Percentiles rank a stretch among this genome's conserved stretches.
Conservation (phyloP, 768 basidiomycete species). For the Boletus barrowsii region DNA sequence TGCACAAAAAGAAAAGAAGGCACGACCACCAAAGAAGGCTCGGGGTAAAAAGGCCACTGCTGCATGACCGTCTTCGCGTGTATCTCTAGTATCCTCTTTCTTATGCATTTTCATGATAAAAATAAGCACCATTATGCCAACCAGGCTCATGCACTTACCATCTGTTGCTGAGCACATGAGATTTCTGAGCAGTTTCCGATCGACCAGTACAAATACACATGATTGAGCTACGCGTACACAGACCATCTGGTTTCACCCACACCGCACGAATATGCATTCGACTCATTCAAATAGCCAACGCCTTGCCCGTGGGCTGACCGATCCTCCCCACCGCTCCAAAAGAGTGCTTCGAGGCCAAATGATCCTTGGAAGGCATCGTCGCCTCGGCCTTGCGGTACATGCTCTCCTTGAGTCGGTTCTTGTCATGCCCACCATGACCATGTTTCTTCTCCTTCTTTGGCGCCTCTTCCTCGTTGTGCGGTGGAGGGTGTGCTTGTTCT, state of each 20-base stretch:
- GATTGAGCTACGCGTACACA: constrained; percentile 8
- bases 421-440: constrained; percentile 36
- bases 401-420: constrained; percentile 45
- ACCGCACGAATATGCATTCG: not conserved
- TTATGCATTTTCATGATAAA: constrained; percentile 23
- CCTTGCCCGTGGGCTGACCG: constrained; percentile 54
- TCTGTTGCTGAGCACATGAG: not conserved
- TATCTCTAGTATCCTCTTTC: constrained; percentile 23
- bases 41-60: constrained; percentile 60
- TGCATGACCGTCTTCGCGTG: constrained; percentile 21
- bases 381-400: constrained; percentile 45
- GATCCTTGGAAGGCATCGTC: constrained; percentile 48
- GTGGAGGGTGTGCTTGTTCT: constrained; percentile 29
- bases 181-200: constrained; percentile 2
- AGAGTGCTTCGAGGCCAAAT: constrained; percentile 28
- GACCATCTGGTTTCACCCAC: not conserved
- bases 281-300: constrained; percentile 30
- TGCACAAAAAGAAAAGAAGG: constrained; percentile 70
- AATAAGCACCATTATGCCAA: constrained; percentile 11
- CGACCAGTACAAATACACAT: constrained; percentile 22
- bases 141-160: not conserved
- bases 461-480: constrained; percentile 44
- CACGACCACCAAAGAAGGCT: constrained; percentile 61
- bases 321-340: constrained; percentile 51
- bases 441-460: constrained; percentile 50